Evolutionary conservation across 1,139 yeast species (phyloP).

Genomic region (Torulaspora pretoriensis): DNA sequence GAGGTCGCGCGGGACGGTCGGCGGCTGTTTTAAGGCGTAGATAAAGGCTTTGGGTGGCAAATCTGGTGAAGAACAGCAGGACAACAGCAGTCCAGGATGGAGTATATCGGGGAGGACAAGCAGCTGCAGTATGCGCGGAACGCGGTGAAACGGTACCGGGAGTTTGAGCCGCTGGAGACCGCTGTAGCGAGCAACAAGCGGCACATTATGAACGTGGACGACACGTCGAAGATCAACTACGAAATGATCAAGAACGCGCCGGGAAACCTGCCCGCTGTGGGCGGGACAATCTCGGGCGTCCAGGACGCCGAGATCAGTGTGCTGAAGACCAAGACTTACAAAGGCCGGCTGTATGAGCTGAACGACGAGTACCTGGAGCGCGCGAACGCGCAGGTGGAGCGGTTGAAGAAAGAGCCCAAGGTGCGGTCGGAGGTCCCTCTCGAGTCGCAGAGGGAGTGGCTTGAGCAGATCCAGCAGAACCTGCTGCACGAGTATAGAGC

Average conservation of each 20-base stretch:
- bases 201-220: conserved; percentile 34
- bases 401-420: neutral
- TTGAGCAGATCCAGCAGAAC: conserved; percentile 23
- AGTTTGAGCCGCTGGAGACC: conserved; percentile 8
- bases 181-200: conserved; percentile 24
- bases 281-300: conserved; percentile 3
- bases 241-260: conserved; percentile 36
- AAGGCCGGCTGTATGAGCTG: conserved; percentile 27
- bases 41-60: neutral
- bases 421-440: conserved; percentile 15
- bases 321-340: conserved; percentile 30
- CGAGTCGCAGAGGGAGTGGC: conserved; percentile 25
- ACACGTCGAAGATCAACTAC: conserved; percentile 34
- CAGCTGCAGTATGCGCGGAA: conserved; percentile 17
- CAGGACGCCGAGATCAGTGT: conserved; percentile 24
- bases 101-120: conserved; percentile 10
- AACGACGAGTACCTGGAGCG: conserved; percentile 28
- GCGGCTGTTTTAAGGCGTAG: conserved; percentile 5
- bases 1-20: neutral
- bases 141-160: conserved; percentile 22
- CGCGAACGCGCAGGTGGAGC: conserved; percentile 8
- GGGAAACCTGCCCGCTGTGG: conserved; percentile 23
- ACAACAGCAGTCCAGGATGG: conserved; percentile 2
- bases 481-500: conserved; percentile 24
- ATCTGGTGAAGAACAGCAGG: neutral